phyloP scores from a whole-genome alignment of 2,329 filamentous ascomycete species.

The Apiospora koreana region DNA sequence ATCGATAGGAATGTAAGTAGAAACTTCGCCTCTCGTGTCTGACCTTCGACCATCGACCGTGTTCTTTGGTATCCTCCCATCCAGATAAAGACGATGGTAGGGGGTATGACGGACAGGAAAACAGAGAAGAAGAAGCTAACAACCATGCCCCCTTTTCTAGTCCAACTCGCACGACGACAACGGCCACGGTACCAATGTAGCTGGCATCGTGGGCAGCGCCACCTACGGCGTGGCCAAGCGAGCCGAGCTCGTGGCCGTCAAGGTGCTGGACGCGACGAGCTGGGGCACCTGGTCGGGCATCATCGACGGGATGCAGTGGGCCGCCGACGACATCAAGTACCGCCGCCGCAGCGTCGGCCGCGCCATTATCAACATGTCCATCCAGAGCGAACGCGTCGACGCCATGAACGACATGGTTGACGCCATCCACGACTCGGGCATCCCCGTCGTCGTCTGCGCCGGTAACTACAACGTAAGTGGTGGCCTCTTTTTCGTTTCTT shows the following conservation, averaged over 20 bases:
- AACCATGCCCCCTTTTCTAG: background rate
- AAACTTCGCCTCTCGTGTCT: background rate
- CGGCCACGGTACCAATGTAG: constrained; percentile 45
- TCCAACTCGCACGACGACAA: constrained; percentile 28
- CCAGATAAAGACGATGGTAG: background rate
- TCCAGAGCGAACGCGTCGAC: constrained; percentile 19
- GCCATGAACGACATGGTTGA: constrained; percentile 20
- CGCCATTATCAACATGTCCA: constrained; percentile 26
- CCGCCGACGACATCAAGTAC: constrained; percentile 16
- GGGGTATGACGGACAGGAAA: background rate
- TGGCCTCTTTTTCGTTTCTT: constrained; percentile 20
- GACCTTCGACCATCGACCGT: background rate
- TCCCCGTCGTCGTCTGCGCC: constrained; percentile 22
- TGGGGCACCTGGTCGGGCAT: constrained; percentile 34
- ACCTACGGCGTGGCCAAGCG: constrained; percentile 42
- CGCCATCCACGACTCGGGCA: constrained; percentile 16
- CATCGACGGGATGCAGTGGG: constrained; percentile 35
- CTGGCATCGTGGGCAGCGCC: constrained; percentile 40
- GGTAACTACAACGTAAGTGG: constrained; percentile 23
- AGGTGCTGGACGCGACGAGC: constrained; percentile 30
- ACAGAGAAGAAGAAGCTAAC: background rate
- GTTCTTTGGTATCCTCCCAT: too few species aligned
- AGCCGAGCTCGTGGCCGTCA: constrained; percentile 37
- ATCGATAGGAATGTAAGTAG: constrained; percentile 9
- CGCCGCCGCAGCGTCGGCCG: constrained; percentile 20